Base-by-base conservation (phyloP, 257 asterid species). In the Ajuga chamaepitys region DNA sequence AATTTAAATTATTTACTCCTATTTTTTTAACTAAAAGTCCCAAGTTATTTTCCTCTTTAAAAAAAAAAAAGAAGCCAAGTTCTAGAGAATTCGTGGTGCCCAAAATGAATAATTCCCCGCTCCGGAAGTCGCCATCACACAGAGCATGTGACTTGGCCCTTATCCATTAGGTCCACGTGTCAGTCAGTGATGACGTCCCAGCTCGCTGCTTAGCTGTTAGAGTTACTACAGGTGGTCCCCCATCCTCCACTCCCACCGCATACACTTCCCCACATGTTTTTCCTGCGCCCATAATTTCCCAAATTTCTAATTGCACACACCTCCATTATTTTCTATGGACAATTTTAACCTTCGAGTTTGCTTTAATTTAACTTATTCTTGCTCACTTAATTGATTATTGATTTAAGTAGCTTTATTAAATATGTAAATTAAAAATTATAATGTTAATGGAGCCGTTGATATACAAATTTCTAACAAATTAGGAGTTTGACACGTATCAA, bases 141-240 rank as follows among this genome's bases (percentile, higher is more conserved):
- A 74, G 67, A 48, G 38, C 70, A 58, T 40, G 62, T 72, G 70
- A 70, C 70, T 47, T 81, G 77, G 75, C 57, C 12, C 77, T 20
- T 65, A 74, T 68, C 75, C 72, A 0, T 20, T 48, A 48, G 24
- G 5, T 30, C 48, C 83, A 75, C 83, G 81, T 78, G 83, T 55
- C 81, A 35, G 7, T 46, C 35, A 3, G 11, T 40, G 26, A 77
- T 40, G 13, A 24, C 72, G 18, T 45, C 5, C 47, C 41, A 0
- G 26, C 46, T 60, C 3, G 1, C 37, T 28, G 71, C 75, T 69
- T 74, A 50, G 79, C 79, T 74, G 78, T 68, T 6, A 4, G 2
- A 41, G 4, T 22, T 18, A 37, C 73, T 55, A 10, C 44, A 37
- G 35, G 37, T 32, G 58, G 68, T 3, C 68, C 77, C 77, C 44